Percentiles rank a stretch among this genome's conserved stretches.
Evolutionary conservation across 139 green algal genomes (phyloP).

Genomic region (Pleodorina starrii): DNA sequence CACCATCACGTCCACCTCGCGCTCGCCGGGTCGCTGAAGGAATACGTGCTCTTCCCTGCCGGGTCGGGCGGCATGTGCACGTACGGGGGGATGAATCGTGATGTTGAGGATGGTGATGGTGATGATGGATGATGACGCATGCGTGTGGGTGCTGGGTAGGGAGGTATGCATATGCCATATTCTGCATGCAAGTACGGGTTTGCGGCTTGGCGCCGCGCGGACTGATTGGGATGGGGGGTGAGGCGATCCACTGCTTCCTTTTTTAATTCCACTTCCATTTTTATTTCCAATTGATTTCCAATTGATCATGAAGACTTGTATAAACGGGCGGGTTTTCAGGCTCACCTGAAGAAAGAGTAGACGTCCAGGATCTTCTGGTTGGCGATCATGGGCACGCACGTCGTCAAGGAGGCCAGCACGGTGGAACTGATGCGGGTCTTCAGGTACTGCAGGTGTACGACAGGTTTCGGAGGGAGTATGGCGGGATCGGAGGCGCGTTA

Average conservation of each 20-base stretch:
- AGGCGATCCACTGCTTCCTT: background rate
- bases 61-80: background rate
- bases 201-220: background rate
- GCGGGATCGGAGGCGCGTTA: background rate
- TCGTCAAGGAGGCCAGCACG: slow-evolving; percentile 22
- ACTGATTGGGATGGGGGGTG: background rate
- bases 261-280: background rate
- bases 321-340: background rate
- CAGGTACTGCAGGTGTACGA: slow-evolving; percentile 18
- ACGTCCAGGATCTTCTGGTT: background rate
- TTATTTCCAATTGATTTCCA: background rate
- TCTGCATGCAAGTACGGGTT: background rate
- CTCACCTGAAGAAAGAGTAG: slow-evolving; percentile 32
- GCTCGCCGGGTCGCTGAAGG: slow-evolving; percentile 1
- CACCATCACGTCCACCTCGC: slow-evolving; percentile 14
- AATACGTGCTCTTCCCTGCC: slow-evolving; percentile 35
- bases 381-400: slow-evolving; percentile 9
- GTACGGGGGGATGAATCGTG: background rate
- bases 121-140: background rate
- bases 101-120: background rate
- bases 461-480: background rate
- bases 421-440: slow-evolving; percentile 6
- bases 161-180: too few species aligned
- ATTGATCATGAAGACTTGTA: background rate
- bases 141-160: background rate